Percentiles rank a stretch among this genome's conserved stretches.
phyloP scores from a whole-genome alignment of 2,329 filamentous ascomycete species.

The Hymenoscyphus linearis region DNA sequence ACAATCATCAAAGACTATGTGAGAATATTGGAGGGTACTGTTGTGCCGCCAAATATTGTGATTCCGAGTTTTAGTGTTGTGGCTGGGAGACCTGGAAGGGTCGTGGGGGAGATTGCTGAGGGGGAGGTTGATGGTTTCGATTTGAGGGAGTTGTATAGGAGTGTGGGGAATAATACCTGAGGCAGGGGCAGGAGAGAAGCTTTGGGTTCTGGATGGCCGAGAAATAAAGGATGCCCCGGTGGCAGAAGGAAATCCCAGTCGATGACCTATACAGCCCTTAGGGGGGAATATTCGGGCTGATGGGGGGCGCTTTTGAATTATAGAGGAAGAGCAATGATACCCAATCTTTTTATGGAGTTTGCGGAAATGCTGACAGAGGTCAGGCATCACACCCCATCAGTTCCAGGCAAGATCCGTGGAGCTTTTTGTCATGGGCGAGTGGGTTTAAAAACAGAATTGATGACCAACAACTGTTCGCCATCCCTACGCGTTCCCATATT shows the following conservation, averaged over 20 bases:
- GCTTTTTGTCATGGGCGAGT: background rate
- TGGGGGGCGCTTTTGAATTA: background rate
- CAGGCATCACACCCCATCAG: background rate
- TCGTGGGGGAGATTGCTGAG: conserved; percentile 76
- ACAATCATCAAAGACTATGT: conserved; percentile 93
- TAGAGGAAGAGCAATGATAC: background rate
- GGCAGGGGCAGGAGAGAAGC: background rate
- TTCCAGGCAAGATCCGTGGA: background rate
- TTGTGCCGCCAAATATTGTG: conserved; percentile 84
- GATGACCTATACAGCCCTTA: background rate
- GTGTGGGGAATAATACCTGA: conserved; percentile 46
- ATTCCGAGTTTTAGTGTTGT: conserved; percentile 90
- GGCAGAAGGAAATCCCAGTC: background rate
- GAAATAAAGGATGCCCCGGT: background rate
- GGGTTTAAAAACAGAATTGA: no score
- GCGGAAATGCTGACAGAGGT: background rate
- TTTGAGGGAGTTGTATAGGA: conserved; percentile 59
- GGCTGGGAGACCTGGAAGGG: conserved; percentile 72
- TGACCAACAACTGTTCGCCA: no score
- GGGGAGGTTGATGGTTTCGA: conserved; percentile 62
- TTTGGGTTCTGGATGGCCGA: background rate
- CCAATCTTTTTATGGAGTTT: background rate
- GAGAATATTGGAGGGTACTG: conserved; percentile 75
- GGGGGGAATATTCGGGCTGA: background rate
- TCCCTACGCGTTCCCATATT: no score